phyloP scores from a whole-genome alignment of 805 yeast species.

The Candida tallmaniae region DNA sequence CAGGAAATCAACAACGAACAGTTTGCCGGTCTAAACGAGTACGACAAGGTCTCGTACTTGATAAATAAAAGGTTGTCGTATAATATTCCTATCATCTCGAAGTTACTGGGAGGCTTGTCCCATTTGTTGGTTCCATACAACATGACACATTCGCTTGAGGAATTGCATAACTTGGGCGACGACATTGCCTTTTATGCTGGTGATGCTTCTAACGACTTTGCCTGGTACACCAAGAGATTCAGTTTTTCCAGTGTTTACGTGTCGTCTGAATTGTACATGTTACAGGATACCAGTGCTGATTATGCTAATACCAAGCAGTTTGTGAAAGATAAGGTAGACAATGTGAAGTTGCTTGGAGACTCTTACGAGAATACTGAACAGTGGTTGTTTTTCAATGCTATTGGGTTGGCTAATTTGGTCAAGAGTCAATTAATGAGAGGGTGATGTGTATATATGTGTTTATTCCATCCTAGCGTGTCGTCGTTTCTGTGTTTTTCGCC shows the following conservation, averaged over 20 bases:
- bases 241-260: conserved; percentile 68
- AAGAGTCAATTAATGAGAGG: conserved; percentile 68
- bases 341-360: conserved; percentile 51
- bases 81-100: conserved; percentile 44
- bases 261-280: conserved; percentile 73
- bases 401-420: conserved; percentile 61
- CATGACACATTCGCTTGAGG: conserved; percentile 51
- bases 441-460: conserved; percentile 14
- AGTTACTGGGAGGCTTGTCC: conserved; percentile 50
- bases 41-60: conserved; percentile 40
- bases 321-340: conserved; percentile 55
- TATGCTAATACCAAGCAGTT: conserved; percentile 58
- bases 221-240: conserved; percentile 89
- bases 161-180: conserved; percentile 72
- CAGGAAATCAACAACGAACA: conserved; percentile 14
- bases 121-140: conserved; percentile 64
- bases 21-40: conserved; percentile 29
- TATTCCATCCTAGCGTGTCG: neutral
- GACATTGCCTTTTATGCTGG: conserved; percentile 80
- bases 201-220: conserved; percentile 73
- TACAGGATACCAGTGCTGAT: conserved; percentile 60
- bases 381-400: conserved; percentile 68
- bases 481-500: too few species aligned
- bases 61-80: conserved; percentile 47
- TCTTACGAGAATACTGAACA: conserved; percentile 66